Conservation (phyloP, 306 rosid genomes). For the Quillaja saponaria region DNA sequence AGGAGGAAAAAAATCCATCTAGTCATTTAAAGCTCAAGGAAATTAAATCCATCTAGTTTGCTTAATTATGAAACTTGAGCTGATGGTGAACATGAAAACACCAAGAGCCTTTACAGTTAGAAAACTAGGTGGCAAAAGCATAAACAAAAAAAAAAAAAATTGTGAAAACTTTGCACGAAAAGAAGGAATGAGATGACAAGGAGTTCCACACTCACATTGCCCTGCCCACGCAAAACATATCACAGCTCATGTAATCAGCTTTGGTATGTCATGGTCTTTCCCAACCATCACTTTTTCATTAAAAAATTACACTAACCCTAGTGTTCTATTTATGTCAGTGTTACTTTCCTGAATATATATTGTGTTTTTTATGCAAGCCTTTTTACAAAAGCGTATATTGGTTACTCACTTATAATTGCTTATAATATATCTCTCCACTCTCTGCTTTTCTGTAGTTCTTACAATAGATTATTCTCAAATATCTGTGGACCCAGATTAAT, state of each 20-base stretch:
- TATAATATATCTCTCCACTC: slow-evolving; percentile 17
- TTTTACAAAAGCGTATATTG: neutral
- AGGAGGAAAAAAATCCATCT: too few relatives aligned
- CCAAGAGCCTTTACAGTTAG: neutral
- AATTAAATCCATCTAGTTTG: too few relatives aligned
- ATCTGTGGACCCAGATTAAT: slow-evolving; percentile 16
- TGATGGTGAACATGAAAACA: too few relatives aligned
- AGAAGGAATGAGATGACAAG: slow-evolving; percentile 24
- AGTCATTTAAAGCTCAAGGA: too few relatives aligned
- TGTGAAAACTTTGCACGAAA: neutral
- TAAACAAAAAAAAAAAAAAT: neutral
- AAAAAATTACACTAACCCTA: slow-evolving; percentile 15
- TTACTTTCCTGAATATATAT: neutral
- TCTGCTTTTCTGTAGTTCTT: slow-evolving; percentile 1
- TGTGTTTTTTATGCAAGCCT: neutral
- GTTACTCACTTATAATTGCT: slow-evolving; percentile 6
- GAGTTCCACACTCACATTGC: slow-evolving; percentile 26
- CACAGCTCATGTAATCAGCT: slow-evolving; percentile 28
- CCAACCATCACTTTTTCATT: slow-evolving; percentile 34
- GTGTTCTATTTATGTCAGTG: neutral
- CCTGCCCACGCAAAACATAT: slow-evolving; percentile 23
- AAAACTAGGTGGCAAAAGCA: neutral
- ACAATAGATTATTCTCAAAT: slow-evolving; percentile 10
- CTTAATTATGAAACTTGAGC: too few relatives aligned
- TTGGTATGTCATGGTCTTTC: slow-evolving; percentile 41